Base-by-base conservation (phyloP, 2,329 filamentous ascomycete genomes). In the Ploettnerulaceae sp. region DNA sequence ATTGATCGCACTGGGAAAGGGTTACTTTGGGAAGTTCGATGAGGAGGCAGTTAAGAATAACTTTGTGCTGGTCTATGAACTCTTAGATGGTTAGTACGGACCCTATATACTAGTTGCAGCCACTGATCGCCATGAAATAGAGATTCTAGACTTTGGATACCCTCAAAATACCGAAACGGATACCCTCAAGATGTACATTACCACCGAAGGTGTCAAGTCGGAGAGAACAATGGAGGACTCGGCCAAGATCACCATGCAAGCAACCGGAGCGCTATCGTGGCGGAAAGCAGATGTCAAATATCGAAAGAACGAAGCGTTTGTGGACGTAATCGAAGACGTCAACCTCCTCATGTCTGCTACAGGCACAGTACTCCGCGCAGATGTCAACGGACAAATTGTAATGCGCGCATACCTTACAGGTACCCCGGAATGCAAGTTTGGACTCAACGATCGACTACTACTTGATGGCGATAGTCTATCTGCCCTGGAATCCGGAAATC, bases 11-110 rank as follows among this genome's bases (percentile, higher is more conserved):
- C 74, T 98, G 55, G 93, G 93, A 32, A 89, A 87, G 71, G 88
- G 89, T 48, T 98, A 98, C 70, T 98, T 98, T 75, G 91, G 87
- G 65, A 97, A 97, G 70, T 95, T 98, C 64, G 93, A 98, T 64
- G 93, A 98, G 75, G 93, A 98, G 71, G 90, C 93, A 47, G 91
- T 98, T 60, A 98, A 98, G 83, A 97, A 96, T 72, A 98, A 98
- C 73, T 98, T 98, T 71, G 93, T 98, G 55, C 75, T 98, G 57
- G 89, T 98, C 29, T 98, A 98, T 69, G 93, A 98, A 75, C 77
- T 98, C 47, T 72, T 98, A 46, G 93, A 98, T 68, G 88, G 88
- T 93, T 64, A 53, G 71, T 64, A 17, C 3, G 40, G 11, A 22
- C 28, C 18, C 11, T 26, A n/a, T 24, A n/a, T 22, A 25, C 14